Evolutionary conservation across 768 basidiomycete species (phyloP).

Genomic region (Cystobasidium tubakii): DNA sequence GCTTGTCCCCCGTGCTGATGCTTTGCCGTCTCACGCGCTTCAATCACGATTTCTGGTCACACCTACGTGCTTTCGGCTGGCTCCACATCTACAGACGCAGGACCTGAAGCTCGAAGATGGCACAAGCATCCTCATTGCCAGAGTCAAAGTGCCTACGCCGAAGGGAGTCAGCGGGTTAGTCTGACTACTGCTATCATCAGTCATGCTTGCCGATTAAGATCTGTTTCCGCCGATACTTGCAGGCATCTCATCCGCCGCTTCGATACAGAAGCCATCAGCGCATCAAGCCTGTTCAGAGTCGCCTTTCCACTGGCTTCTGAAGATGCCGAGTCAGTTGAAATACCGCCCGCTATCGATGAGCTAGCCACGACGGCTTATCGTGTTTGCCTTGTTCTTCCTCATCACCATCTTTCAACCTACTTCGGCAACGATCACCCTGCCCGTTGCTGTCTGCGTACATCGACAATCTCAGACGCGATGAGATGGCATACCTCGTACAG

Average conservation of each 20-base stretch:
- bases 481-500: constrained; percentile 29
- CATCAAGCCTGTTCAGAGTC: constrained; percentile 44
- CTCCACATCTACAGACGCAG: constrained; percentile 19
- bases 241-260: constrained; percentile 46
- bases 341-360: background rate
- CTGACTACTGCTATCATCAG: background rate
- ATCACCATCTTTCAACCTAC: background rate
- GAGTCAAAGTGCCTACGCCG: constrained; percentile 28
- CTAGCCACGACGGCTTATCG: background rate
- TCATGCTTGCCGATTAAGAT: no score
- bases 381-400: background rate
- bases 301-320: constrained; percentile 41
- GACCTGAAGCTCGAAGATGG: constrained; percentile 35
- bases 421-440: background rate
- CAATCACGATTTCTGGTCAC: background rate
- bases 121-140: constrained; percentile 20
- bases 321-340: constrained; percentile 32
- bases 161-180: constrained; percentile 20
- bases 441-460: background rate
- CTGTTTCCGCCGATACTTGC: background rate
- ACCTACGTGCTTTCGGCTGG: background rate
- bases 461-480: background rate
- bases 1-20: no score
- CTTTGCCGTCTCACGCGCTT: background rate
- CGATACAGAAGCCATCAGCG: constrained; percentile 45